A percentile compares a stretch with the other conserved stretches of the same genome.
Conservation (phyloP, 192 early-diverging fungal genomes). For the Radiomyces spectabilis region DNA sequence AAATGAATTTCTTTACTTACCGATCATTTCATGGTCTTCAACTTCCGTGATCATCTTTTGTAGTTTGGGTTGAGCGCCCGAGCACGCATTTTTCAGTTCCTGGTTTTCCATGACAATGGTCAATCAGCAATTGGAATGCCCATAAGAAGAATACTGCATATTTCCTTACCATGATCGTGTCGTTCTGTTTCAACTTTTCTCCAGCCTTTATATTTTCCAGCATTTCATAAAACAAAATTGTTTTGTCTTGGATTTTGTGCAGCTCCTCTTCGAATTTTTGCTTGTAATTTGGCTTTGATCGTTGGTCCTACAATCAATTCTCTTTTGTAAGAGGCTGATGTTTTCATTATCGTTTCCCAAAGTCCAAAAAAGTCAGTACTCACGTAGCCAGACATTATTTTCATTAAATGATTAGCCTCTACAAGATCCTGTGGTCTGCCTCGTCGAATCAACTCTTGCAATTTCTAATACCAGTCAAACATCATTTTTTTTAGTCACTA, state of each 20-base stretch:
- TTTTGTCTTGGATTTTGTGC: slow-evolving; percentile 71
- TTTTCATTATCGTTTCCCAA: not conserved
- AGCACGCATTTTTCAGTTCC: slow-evolving; percentile 61
- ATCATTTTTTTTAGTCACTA: slow-evolving; percentile 7
- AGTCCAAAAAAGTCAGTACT: too few species aligned
- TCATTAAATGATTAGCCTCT: slow-evolving; percentile 97
- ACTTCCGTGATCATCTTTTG: slow-evolving; percentile 64
- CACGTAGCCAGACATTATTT: slow-evolving; percentile 96
- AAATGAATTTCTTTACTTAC: slow-evolving; percentile 38
- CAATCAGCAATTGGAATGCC: too few species aligned
- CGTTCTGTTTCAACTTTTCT: slow-evolving; percentile 35
- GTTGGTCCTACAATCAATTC: slow-evolving; percentile 37
- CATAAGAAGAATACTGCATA: too few species aligned
- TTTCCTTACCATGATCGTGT: slow-evolving; percentile 39
- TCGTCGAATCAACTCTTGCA: slow-evolving; percentile 94
- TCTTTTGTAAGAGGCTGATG: slow-evolving; percentile 9
- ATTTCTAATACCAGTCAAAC: slow-evolving; percentile 56
- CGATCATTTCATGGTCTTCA: slow-evolving; percentile 71
- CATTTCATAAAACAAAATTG: slow-evolving; percentile 74
- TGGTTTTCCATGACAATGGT: slow-evolving; percentile 13
- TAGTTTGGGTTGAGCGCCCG: slow-evolving; percentile 62
- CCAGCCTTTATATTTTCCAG: slow-evolving; percentile 60
- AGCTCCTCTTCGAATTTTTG: slow-evolving; percentile 78
- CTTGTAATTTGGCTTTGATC: slow-evolving; percentile 78
- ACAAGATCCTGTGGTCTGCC: slow-evolving; percentile 88